phyloP scores from a whole-genome alignment of 345 rosid genomes.

The Erodium maritimum region DNA sequence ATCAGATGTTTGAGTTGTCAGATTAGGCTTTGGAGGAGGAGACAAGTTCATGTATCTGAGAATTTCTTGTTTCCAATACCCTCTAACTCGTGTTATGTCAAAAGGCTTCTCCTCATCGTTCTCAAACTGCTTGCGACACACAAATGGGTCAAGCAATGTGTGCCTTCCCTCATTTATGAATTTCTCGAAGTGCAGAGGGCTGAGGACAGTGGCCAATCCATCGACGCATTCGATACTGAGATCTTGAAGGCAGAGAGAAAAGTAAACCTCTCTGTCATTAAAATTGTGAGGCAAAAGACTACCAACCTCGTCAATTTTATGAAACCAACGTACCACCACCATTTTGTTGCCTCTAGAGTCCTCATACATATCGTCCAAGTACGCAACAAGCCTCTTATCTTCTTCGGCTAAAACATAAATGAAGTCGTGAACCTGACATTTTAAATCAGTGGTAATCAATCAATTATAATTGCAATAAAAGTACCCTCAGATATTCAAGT shows the following conservation, averaged over 20 bases:
- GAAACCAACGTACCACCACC: slow-evolving; percentile 88
- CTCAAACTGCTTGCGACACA: slow-evolving; percentile 52
- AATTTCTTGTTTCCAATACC: slow-evolving; percentile 71
- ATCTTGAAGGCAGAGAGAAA: slow-evolving; percentile 81
- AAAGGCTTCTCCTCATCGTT: slow-evolving; percentile 45
- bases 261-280: slow-evolving; percentile 74
- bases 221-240: slow-evolving; percentile 76
- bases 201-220: slow-evolving; percentile 73
- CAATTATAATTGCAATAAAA: no score
- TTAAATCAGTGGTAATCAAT: background rate
- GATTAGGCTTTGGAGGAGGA: slow-evolving; percentile 11
- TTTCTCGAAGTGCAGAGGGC: slow-evolving; percentile 58
- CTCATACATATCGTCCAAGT: slow-evolving; percentile 74
- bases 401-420: slow-evolving; percentile 73
- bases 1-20: slow-evolving; percentile 12
- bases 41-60: slow-evolving; percentile 23
- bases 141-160: slow-evolving; percentile 30
- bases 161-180: slow-evolving; percentile 21
- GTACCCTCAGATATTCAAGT: no score
- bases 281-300: slow-evolving; percentile 36
- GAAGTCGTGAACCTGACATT: slow-evolving; percentile 52
- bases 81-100: slow-evolving; percentile 52
- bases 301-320: slow-evolving; percentile 86
- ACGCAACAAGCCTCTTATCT: slow-evolving; percentile 56
- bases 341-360: slow-evolving; percentile 55